Conservation (phyloP, 768 basidiomycete species). For the Boletus vinaceobasis region DNA sequence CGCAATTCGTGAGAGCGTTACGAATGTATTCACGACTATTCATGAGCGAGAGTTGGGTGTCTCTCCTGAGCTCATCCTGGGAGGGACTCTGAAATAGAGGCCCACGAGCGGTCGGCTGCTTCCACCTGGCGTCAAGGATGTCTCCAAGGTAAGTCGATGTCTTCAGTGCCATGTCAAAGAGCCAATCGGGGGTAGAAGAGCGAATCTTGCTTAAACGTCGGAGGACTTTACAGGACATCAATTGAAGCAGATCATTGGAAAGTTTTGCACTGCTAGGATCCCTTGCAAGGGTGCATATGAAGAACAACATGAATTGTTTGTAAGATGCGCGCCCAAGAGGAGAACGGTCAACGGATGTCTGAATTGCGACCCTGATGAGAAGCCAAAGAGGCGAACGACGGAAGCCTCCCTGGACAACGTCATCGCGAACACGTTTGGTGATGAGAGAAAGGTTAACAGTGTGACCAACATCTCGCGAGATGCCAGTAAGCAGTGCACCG, state of each 20-base stretch:
- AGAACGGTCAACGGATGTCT: constrained; percentile 17
- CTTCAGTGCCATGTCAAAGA: constrained; percentile 38
- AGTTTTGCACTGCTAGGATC: constrained; percentile 10
- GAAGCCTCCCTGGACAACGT: constrained; percentile 25
- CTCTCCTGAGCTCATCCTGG: constrained; percentile 7
- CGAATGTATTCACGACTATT: constrained; percentile 29
- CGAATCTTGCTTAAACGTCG: constrained; percentile 18
- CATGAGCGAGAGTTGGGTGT: constrained; percentile 33
- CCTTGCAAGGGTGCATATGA: constrained; percentile 29
- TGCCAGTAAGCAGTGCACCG: not conserved
- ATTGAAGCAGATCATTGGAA: constrained; percentile 22
- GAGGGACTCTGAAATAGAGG: constrained; percentile 19
- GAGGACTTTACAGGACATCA: constrained; percentile 20
- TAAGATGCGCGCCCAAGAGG: constrained; percentile 28
- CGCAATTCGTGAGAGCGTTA: constrained; percentile 5
- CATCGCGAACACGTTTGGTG: constrained; percentile 26
- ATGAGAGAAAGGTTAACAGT: constrained; percentile 15
- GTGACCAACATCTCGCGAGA: constrained; percentile 5
- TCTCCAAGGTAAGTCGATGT: constrained; percentile 20
- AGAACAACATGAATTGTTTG: constrained; percentile 46
- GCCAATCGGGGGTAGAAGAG: constrained; percentile 14
- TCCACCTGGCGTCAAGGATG: constrained; percentile 34
- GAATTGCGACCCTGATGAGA: constrained; percentile 28
- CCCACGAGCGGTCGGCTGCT: constrained; percentile 19
- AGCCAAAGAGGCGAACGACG: constrained; percentile 35